A percentile compares a stretch with the other conserved stretches of the same genome.
Evolutionary conservation across 208 protist genomes (phyloP).

Genomic region (Acanthamoeba royreba): DNA sequence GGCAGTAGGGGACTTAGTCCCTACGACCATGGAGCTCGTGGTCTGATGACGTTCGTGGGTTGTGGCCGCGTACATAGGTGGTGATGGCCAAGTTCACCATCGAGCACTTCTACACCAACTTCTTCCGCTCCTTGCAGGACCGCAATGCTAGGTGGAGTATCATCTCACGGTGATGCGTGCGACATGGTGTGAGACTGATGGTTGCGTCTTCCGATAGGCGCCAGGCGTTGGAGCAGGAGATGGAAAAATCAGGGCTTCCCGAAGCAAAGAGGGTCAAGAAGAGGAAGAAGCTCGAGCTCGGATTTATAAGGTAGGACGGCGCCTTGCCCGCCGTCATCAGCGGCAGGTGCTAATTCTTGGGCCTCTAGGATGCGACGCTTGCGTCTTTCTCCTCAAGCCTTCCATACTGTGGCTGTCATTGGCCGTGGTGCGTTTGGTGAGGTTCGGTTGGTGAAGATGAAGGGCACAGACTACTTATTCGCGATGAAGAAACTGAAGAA

Average conservation of each 20-base stretch:
- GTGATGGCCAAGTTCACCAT: slow-evolving; percentile 36
- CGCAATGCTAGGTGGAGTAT: not conserved
- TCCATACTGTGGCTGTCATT: slow-evolving; percentile 86
- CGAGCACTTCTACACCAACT: slow-evolving; percentile 26
- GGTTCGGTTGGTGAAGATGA: slow-evolving; percentile 76
- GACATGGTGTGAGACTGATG: not conserved
- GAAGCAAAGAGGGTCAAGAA: not conserved
- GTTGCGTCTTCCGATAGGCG: not conserved
- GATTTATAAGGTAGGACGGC: not conserved
- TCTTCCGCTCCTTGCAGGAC: slow-evolving; percentile 16
- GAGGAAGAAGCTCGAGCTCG: not conserved
- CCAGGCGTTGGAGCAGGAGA: not conserved
- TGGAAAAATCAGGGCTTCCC: not conserved
- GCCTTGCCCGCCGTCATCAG: too few species aligned
- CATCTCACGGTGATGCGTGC: not conserved
- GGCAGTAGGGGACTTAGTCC: too few species aligned
- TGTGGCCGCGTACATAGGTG: not conserved
- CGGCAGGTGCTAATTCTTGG: too few species aligned
- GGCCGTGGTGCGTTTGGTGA: slow-evolving; percentile 92
- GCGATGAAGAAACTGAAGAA: slow-evolving; percentile 91
- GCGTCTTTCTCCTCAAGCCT: slow-evolving; percentile 80
- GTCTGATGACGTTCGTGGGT: too few species aligned
- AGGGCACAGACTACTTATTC: slow-evolving; percentile 81
- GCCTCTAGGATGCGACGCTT: slow-evolving; percentile 69
- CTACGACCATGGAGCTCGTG: too few species aligned